phyloP scores from a whole-genome alignment of 1,284 basidiomycete genomes.

The Sutorius eximius region DNA sequence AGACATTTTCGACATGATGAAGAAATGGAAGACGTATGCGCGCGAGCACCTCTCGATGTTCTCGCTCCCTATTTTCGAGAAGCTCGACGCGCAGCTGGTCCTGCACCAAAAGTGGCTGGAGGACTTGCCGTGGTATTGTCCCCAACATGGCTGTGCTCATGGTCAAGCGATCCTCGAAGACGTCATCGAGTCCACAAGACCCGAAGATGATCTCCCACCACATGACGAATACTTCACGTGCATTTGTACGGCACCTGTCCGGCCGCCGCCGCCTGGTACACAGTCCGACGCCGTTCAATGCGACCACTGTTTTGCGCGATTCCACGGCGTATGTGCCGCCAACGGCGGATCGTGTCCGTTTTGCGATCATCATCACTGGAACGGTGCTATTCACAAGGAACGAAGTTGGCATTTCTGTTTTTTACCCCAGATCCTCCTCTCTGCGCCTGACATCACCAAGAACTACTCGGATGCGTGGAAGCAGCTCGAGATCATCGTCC shows the following conservation, averaged over 20 bases:
- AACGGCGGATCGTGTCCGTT: constrained; percentile 87
- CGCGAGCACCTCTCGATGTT: constrained; percentile 71
- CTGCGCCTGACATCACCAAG: constrained; percentile 72
- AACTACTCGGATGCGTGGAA: constrained; percentile 76
- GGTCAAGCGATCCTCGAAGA: constrained; percentile 65
- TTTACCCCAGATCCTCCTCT: constrained; percentile 63
- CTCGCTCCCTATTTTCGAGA: constrained; percentile 67
- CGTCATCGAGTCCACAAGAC: constrained; percentile 66
- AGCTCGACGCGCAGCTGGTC: constrained; percentile 63
- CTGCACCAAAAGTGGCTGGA: constrained; percentile 68
- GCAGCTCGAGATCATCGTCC: constrained; percentile 72
- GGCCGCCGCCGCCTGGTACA: constrained; percentile 68
- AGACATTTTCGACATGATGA: constrained; percentile 67
- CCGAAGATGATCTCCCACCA: constrained; percentile 74
- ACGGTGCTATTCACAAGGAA: constrained; percentile 75
- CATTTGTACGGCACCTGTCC: constrained; percentile 72
- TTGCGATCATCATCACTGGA: constrained; percentile 86
- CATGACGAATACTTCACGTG: constrained; percentile 79
- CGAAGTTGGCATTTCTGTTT: constrained; percentile 80
- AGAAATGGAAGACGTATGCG: constrained; percentile 69
- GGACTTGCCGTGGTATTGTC: constrained; percentile 74
- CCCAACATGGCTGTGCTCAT: constrained; percentile 60
- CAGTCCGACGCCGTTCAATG: constrained; percentile 82
- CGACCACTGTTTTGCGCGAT: constrained; percentile 80
- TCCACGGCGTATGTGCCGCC: constrained; percentile 78